These are phyloP conservation scores for Emmonsiellopsis sp. DNA, from an alignment of 2,329 filamentous ascomycete species.

Conservation along the genomic window DNA sequence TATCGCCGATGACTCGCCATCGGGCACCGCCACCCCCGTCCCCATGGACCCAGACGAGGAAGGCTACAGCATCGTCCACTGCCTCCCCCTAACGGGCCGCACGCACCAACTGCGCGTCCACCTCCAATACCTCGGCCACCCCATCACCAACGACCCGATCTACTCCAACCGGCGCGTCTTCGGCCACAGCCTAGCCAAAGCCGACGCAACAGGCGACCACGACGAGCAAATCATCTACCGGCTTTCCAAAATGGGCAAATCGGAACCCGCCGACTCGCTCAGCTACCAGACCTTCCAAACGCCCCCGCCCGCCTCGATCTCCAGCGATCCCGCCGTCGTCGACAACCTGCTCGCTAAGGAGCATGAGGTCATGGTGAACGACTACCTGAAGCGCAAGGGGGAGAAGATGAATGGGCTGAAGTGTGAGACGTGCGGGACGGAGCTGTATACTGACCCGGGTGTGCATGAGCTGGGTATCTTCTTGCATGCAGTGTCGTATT, in stretches of 20 bases:
- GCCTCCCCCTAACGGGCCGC: constrained; percentile 82
- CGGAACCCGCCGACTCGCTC: constrained; percentile 80
- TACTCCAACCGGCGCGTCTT: constrained; percentile 93
- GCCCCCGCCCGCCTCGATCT: constrained; percentile 26
- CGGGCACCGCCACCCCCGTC: constrained; percentile 22
- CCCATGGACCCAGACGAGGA: constrained; percentile 39
- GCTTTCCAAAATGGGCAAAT: constrained; percentile 84
- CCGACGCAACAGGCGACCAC: constrained; percentile 58
- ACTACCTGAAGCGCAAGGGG: constrained; percentile 81
- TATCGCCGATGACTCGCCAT: constrained; percentile 15
- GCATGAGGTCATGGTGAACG: constrained; percentile 76
- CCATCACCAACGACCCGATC: constrained; percentile 95
- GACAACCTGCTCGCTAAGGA: constrained; percentile 34
- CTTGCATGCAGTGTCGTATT: constrained; percentile 84
- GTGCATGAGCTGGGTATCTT: constrained; percentile 85
- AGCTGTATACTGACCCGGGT: constrained; percentile 87
- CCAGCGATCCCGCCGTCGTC: constrained; percentile 27
- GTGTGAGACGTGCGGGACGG: constrained; percentile 75
- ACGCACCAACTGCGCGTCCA: constrained; percentile 95
- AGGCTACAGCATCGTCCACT: constrained; percentile 91
- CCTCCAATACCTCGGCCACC: constrained; percentile 86
- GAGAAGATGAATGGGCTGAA: constrained; percentile 84
- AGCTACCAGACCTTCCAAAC: constrained; percentile 60
- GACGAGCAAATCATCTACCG: constrained; percentile 87
- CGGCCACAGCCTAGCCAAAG: constrained; percentile 65